phyloP scores from a whole-genome alignment of 495 filamentous ascomycete species.

The Podospora fimiseda region DNA sequence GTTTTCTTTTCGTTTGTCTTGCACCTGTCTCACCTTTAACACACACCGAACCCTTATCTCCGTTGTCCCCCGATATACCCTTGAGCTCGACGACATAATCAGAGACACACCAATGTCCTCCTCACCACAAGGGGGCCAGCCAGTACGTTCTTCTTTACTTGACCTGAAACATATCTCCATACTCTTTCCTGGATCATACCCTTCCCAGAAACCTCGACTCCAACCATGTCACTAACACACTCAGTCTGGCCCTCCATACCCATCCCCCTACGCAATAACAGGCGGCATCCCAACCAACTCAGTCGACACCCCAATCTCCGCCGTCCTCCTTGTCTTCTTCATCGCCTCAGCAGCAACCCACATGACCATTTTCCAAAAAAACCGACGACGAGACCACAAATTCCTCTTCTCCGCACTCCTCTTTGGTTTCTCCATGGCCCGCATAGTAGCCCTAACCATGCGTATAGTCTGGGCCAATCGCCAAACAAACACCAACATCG shows the following conservation, averaged over 20 bases:
- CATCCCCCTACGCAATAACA: slow-evolving; percentile 41
- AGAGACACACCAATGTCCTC: not conserved
- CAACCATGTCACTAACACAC: too few relatives aligned
- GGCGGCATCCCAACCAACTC: slow-evolving; percentile 51
- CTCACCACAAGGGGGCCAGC: not conserved
- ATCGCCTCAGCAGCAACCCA: slow-evolving; percentile 50
- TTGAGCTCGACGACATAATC: too few relatives aligned
- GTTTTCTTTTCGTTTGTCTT: too few relatives aligned
- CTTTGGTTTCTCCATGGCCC: slow-evolving; percentile 74
- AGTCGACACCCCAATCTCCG: slow-evolving; percentile 59
- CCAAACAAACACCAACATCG: slow-evolving; percentile 43
- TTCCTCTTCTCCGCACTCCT: slow-evolving; percentile 64
- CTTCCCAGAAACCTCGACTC: too few relatives aligned
- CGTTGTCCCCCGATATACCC: too few relatives aligned
- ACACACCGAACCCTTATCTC: too few relatives aligned
- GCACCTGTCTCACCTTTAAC: too few relatives aligned
- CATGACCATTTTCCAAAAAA: slow-evolving; percentile 59
- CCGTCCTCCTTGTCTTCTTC: slow-evolving; percentile 62
- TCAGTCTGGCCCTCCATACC: too few relatives aligned
- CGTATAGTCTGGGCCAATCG: slow-evolving; percentile 54
- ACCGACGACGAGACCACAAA: slow-evolving; percentile 53
- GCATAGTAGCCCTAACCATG: slow-evolving; percentile 57
- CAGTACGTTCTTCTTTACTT: not conserved
- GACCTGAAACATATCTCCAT: not conserved
- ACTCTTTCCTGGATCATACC: not conserved